Conservation (phyloP, 495 filamentous ascomycete species). For the Geopyxis carbonaria region DNA sequence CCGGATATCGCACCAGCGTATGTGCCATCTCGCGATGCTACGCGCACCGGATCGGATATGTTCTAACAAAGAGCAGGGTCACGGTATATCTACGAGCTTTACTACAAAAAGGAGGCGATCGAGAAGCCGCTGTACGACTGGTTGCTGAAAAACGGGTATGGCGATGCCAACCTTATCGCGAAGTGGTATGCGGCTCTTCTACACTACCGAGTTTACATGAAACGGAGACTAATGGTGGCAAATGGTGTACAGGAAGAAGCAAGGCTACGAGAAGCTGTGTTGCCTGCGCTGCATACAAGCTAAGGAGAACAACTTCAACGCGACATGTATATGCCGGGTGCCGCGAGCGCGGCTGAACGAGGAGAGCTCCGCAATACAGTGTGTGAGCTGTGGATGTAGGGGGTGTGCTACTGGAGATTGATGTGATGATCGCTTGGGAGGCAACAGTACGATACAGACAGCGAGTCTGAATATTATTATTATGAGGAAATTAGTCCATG, state of each 20-base stretch:
- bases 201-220: not conserved
- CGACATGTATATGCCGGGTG: conserved; percentile 93
- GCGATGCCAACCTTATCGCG: conserved; percentile 83
- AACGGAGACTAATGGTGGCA: not conserved
- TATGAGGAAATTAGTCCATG: no score
- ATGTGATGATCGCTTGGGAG: no score
- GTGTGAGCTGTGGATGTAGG: conserved; percentile 87
- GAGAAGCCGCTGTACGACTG: conserved; percentile 81
- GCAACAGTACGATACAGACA: no score
- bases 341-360: conserved; percentile 84
- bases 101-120: conserved; percentile 95
- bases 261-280: conserved; percentile 96
- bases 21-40: conserved; percentile 20
- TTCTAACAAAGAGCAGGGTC: no score
- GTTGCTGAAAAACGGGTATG: conserved; percentile 92
- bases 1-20: conserved; percentile 89
- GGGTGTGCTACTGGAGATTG: conserved; percentile 81
- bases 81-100: conserved; percentile 91
- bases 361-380: conserved; percentile 65
- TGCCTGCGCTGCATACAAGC: conserved; percentile 94
- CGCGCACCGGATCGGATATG: not conserved
- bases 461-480: no score
- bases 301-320: conserved; percentile 97
- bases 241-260: conserved; percentile 52
- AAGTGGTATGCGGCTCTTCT: conserved; percentile 46